Conservation (phyloP, 305 asterid species). For the Fraxinus floribunda region DNA sequence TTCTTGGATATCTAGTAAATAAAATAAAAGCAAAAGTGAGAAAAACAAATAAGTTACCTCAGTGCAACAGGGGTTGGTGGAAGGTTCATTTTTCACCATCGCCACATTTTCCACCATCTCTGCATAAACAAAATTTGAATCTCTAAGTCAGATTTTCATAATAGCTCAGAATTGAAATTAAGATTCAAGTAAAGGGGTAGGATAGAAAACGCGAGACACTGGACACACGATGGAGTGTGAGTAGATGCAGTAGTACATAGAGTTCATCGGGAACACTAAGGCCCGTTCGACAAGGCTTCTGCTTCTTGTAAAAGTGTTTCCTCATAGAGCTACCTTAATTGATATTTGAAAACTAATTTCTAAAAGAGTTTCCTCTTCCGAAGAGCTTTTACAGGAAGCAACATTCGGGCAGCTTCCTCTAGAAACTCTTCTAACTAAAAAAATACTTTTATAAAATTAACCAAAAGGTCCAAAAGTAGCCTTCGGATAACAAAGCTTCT, state of each 20-base stretch:
- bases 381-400: too few species aligned
- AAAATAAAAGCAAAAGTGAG: background rate
- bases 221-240: background rate
- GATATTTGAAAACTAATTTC: too few species aligned
- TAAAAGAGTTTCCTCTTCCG: too few species aligned
- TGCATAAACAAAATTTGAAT: background rate
- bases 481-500: too few species aligned
- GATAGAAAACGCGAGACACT: background rate
- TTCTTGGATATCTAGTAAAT: background rate
- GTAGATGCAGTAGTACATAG: background rate
- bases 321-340: too few species aligned
- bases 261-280: too few species aligned
- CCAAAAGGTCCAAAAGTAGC: too few species aligned
- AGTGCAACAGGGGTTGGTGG: slow-evolving; percentile 58
- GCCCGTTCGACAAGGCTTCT: too few species aligned
- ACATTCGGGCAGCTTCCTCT: too few species aligned
- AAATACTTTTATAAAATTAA: too few species aligned
- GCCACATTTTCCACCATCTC: slow-evolving; percentile 59
- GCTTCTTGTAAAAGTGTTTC: too few species aligned
- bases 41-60: slow-evolving; percentile 35
- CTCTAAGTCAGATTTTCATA: background rate
- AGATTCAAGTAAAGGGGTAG: background rate
- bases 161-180: background rate
- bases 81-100: slow-evolving; percentile 39
- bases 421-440: too few species aligned